These are phyloP conservation scores for Candida neerlandica DNA, from an alignment of 1,139 yeast genomes.

Conservation along the genomic window DNA sequence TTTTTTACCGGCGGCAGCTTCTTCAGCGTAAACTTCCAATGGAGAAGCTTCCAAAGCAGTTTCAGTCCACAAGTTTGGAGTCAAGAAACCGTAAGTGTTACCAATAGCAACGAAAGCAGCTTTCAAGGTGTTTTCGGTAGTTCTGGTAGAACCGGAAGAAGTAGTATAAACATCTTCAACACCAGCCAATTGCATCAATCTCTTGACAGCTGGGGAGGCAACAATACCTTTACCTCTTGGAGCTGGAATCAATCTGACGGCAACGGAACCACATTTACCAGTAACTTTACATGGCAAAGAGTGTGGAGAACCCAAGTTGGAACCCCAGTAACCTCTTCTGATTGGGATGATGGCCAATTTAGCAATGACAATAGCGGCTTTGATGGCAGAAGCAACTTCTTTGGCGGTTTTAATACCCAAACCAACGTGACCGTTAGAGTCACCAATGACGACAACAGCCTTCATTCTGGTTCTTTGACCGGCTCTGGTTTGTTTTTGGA, in stretches of 20 bases:
- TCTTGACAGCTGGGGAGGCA: conserved; percentile 99
- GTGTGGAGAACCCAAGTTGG: conserved; percentile 99
- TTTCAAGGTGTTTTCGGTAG: conserved; percentile 99
- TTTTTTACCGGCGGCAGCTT: conserved; percentile 76
- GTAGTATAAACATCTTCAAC: conserved; percentile 99
- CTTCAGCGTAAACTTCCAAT: conserved; percentile 90
- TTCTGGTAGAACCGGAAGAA: conserved; percentile 99
- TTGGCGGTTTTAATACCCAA: conserved; percentile 99
- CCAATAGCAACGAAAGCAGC: conserved; percentile 99
- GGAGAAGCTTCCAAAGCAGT: conserved; percentile 87
- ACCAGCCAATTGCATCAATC: conserved; percentile 99
- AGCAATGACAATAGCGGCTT: conserved; percentile 99
- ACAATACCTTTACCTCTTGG: conserved; percentile 99
- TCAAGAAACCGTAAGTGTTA: conserved; percentile 99
- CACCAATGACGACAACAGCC: conserved; percentile 99
- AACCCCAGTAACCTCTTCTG: conserved; percentile 99
- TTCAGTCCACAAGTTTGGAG: conserved; percentile 98
- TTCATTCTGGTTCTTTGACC: conserved; percentile 99
- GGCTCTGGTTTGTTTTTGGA: conserved; percentile 99
- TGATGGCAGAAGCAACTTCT: conserved; percentile 99
- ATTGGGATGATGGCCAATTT: conserved; percentile 98
- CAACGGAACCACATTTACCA: conserved; percentile 99
- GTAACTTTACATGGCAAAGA: conserved; percentile 97
- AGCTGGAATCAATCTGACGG: conserved; percentile 98
- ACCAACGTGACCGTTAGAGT: conserved; percentile 99